Evolutionary conservation across 2,329 filamentous ascomycete genomes (phyloP).

Genomic region (Berkeleyomyces basicola): DNA sequence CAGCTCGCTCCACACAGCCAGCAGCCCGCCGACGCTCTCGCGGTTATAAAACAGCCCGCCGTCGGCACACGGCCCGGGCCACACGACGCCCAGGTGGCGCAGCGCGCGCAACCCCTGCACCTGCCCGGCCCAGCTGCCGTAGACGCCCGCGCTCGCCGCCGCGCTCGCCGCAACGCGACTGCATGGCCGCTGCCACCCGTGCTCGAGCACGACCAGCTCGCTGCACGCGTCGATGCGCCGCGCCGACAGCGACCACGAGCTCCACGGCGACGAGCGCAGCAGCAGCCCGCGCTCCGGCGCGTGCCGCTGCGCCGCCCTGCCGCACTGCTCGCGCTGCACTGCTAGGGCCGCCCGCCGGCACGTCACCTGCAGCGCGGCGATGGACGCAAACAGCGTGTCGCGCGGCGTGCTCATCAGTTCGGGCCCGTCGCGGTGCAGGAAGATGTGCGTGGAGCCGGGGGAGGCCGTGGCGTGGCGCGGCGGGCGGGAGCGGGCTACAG

Average conservation of each 20-base stretch:
- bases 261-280: slow-evolving; percentile 5
- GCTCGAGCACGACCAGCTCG: slow-evolving; percentile 8
- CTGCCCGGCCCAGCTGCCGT: slow-evolving; percentile 1
- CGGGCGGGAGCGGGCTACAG: background rate
- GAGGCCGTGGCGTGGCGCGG: background rate
- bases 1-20: slow-evolving; percentile 6
- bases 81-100: slow-evolving; percentile 4
- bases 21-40: background rate
- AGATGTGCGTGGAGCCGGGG: background rate
- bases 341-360: slow-evolving; percentile 1
- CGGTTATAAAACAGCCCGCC: slow-evolving; percentile 1
- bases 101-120: slow-evolving; percentile 2
- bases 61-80: slow-evolving; percentile 9
- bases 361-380: background rate
- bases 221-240: background rate
- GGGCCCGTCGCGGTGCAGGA: slow-evolving; percentile 9
- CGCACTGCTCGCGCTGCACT: background rate
- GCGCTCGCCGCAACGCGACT: background rate
- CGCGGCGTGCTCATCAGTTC: slow-evolving; percentile 1
- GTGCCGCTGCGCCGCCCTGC: background rate
- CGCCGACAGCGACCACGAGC: slow-evolving; percentile 7
- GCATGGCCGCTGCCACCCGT: slow-evolving; percentile 11
- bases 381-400: background rate
- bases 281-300: background rate
- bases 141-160: slow-evolving; percentile 1